Percentiles rank a stretch among this genome's conserved stretches.
Evolutionary conservation across 1,284 basidiomycete genomes (phyloP).

Genomic region (Austroboletus niveus): DNA sequence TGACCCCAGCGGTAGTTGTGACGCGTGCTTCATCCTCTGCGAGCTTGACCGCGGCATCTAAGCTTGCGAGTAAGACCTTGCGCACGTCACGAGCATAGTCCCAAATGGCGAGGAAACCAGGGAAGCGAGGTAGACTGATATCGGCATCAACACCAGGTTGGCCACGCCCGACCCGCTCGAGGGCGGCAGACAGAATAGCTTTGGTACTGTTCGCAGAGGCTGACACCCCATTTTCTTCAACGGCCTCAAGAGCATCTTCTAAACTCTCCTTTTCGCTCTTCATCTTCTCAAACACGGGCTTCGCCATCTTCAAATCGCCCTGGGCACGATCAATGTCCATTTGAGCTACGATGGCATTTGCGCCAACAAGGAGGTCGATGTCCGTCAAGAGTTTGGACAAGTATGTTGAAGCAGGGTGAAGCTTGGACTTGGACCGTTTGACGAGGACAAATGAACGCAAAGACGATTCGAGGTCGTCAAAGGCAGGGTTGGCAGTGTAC

Average conservation of each 20-base stretch:
- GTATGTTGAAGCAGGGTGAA: conserved; percentile 94
- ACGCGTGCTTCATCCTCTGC: conserved; percentile 85
- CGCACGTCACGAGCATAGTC: conserved; percentile 89
- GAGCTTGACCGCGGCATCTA: conserved; percentile 80
- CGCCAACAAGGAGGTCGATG: conserved; percentile 81
- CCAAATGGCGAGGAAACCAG: conserved; percentile 85
- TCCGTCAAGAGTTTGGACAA: conserved; percentile 87
- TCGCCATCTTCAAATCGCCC: conserved; percentile 66
- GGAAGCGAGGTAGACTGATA: conserved; percentile 76
- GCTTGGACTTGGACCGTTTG: conserved; percentile 94
- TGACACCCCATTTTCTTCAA: conserved; percentile 78
- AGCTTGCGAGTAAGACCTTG: conserved; percentile 69
- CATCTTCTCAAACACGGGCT: conserved; percentile 89
- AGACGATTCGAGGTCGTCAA: conserved; percentile 88
- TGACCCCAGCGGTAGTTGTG: conserved; percentile 70
- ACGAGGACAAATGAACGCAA: conserved; percentile 94
- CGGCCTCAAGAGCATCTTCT: conserved; percentile 75
- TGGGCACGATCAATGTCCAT: conserved; percentile 77
- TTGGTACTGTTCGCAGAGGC: conserved; percentile 56
- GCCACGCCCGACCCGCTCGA: conserved; percentile 79
- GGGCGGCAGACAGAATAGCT: conserved; percentile 62
- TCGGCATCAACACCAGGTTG: conserved; percentile 58
- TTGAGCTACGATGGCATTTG: conserved; percentile 86
- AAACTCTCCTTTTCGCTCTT: conserved; percentile 69
- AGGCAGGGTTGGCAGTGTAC: conserved; percentile 66